These are phyloP conservation scores for Boletus semigastroideus DNA, from an alignment of 1,284 basidiomycete species.

Conservation along the genomic window DNA sequence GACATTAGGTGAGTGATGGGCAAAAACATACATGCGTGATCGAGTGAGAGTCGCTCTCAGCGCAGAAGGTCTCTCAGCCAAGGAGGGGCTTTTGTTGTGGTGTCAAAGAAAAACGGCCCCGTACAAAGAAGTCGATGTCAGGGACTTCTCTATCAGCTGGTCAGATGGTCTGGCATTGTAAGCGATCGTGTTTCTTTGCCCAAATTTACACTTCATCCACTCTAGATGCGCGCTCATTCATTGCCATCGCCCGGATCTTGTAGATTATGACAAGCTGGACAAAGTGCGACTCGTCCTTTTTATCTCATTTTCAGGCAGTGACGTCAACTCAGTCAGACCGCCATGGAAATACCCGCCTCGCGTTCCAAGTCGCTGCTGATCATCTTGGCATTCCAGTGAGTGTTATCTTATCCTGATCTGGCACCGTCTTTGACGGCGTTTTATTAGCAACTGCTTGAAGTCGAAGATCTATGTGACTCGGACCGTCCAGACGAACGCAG, in stretches of 20 bases:
- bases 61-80: slow-evolving; percentile 95
- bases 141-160: slow-evolving; percentile 93
- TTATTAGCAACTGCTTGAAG: slow-evolving; percentile 86
- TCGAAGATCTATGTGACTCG: slow-evolving; percentile 93
- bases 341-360: slow-evolving; percentile 80
- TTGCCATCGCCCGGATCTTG: slow-evolving; percentile 91
- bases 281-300: slow-evolving; percentile 49
- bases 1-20: slow-evolving; percentile 81
- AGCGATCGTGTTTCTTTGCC: slow-evolving; percentile 32
- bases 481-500: slow-evolving; percentile 90
- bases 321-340: slow-evolving; percentile 55
- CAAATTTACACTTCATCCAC: slow-evolving; percentile 6
- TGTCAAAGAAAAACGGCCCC: slow-evolving; percentile 94
- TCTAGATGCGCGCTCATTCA: slow-evolving; percentile 93
- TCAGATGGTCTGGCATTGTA: slow-evolving; percentile 93
- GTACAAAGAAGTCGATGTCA: slow-evolving; percentile 90
- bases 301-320: neutral
- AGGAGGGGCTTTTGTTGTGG: slow-evolving; percentile 95
- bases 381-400: slow-evolving; percentile 87
- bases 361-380: slow-evolving; percentile 85
- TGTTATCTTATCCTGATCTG: slow-evolving; percentile 15
- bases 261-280: slow-evolving; percentile 85
- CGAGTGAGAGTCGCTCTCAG: slow-evolving; percentile 43
- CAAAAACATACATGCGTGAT: slow-evolving; percentile 1
- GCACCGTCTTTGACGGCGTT: slow-evolving; percentile 4